Evolutionary conservation across 371 early-diverging fungal genomes (phyloP).

Genomic region (Dichotomocladium elegans): DNA sequence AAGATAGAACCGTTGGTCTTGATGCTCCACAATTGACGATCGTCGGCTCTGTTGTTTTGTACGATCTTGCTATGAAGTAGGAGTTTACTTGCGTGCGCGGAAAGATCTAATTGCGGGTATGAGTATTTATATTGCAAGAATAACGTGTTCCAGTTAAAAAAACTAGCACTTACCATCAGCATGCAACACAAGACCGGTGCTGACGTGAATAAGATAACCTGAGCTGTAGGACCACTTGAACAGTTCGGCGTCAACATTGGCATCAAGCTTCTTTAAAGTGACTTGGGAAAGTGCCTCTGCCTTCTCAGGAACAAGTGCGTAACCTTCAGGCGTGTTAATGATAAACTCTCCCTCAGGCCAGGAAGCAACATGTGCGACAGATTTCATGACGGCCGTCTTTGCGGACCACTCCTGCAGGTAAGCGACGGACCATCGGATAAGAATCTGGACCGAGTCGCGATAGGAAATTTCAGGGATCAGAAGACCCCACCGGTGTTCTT

Average conservation of each 20-base stretch:
- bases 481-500: constrained; percentile 25
- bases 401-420: constrained; percentile 16
- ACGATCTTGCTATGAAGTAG: constrained; percentile 16
- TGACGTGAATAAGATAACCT: constrained; percentile 46
- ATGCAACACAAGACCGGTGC: constrained; percentile 34
- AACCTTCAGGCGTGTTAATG: constrained; percentile 19
- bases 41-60: constrained; percentile 12
- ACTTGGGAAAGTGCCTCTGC: constrained; percentile 13
- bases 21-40: constrained; percentile 31
- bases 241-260: constrained; percentile 4
- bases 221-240: constrained; percentile 45
- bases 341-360: constrained; percentile 20
- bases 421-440: constrained; percentile 13
- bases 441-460: constrained; percentile 7
- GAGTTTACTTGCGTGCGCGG: constrained; percentile 21
- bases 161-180: constrained; percentile 32
- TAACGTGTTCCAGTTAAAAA: neutral
- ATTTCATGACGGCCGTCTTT: neutral
- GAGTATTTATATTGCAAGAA: neutral
- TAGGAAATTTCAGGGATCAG: constrained; percentile 15
- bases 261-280: constrained; percentile 6
- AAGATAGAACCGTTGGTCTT: constrained; percentile 37
- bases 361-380: constrained; percentile 14
- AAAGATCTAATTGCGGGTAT: constrained; percentile 10
- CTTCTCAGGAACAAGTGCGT: constrained; percentile 25